Conservation (phyloP, 225 moss, liverwort and hornwort species). For the Polytrichum commune region DNA sequence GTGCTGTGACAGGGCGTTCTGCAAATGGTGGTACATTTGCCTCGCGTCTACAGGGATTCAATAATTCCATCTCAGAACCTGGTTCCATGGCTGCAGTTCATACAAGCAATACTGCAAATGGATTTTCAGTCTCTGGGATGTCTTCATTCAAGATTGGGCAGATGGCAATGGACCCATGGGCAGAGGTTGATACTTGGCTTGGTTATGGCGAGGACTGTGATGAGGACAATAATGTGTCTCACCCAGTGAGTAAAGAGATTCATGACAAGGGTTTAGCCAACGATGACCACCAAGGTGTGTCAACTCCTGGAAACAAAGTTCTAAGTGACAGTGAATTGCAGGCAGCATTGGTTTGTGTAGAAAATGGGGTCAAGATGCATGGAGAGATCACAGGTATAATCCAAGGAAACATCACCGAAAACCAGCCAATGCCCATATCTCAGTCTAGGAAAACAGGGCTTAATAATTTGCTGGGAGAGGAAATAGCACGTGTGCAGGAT, state of each 20-base stretch:
- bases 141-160: conserved; percentile 69
- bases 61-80: conserved; percentile 23
- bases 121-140: conserved; percentile 39
- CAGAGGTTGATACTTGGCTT: conserved; percentile 85
- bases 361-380: conserved; percentile 14
- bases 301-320: conserved; percentile 11
- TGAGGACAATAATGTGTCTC: conserved; percentile 45
- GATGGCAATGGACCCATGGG: conserved; percentile 88
- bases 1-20: conserved; percentile 38
- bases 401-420: conserved; percentile 10
- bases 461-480: conserved; percentile 17
- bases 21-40: conserved; percentile 33
- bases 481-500: conserved; percentile 16
- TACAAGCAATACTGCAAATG: neutral
- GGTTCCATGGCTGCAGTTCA: conserved; percentile 22
- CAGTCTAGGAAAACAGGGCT: no score
- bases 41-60: conserved; percentile 46
- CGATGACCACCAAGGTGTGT: conserved; percentile 10
- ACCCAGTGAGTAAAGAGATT: conserved; percentile 47
- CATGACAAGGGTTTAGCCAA: conserved; percentile 47
- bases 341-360: conserved; percentile 10
- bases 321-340: conserved; percentile 15
- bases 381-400: conserved; percentile 26
- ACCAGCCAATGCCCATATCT: neutral
- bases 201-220: conserved; percentile 71